Conservation (phyloP, 306 rosid genomes). For the Malus fusca region DNA sequence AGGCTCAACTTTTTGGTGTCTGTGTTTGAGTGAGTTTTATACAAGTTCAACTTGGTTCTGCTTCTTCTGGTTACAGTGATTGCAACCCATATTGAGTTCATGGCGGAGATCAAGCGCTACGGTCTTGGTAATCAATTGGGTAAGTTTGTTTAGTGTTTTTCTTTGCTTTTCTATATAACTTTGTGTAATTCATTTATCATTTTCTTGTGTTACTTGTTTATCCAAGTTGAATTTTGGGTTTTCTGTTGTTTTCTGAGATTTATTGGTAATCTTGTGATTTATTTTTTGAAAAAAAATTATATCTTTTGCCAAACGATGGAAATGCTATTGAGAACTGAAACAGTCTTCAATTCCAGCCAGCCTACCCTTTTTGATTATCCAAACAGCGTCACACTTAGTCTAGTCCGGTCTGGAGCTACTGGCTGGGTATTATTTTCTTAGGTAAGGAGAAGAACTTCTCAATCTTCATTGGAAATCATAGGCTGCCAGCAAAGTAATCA, state of each 20-base stretch:
- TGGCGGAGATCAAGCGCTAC: conserved; percentile 38
- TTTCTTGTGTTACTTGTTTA: not conserved
- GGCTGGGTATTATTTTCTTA: not conserved
- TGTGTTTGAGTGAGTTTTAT: not conserved
- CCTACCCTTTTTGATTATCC: not conserved
- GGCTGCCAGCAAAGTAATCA: not conserved
- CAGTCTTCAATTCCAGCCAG: not conserved
- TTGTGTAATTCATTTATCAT: not conserved
- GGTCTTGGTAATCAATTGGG: conserved; percentile 32
- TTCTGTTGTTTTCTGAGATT: not conserved
- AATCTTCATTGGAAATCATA: not conserved
- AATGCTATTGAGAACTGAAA: not conserved
- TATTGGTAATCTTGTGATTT: not conserved
- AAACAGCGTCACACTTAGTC: not conserved
- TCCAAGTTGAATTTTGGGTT: not conserved
- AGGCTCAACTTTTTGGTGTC: not conserved
- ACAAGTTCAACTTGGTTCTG: not conserved
- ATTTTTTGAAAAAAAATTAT: not conserved
- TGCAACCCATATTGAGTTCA: conserved; percentile 4
- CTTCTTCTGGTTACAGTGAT: not conserved
- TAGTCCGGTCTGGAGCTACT: not conserved
- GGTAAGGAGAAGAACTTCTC: not conserved
- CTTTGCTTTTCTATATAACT: not conserved
- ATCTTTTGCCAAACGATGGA: not conserved
- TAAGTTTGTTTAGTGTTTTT: conserved; percentile 8